Evolutionary conservation across 352 stramenopile species (phyloP).

Genomic region (Phytophthora lateralis): DNA sequence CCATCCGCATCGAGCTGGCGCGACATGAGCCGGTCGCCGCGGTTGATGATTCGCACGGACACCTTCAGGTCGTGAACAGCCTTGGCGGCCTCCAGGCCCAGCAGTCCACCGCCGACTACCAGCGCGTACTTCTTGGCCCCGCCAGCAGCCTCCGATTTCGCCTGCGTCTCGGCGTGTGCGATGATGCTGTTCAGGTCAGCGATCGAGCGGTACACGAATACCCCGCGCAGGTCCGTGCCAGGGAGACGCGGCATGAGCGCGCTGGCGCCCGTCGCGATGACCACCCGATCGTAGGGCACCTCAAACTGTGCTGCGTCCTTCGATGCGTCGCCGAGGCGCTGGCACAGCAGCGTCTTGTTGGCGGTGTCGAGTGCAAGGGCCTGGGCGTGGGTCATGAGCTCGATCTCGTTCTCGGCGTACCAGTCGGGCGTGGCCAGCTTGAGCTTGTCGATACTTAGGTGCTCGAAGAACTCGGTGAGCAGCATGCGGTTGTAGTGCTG

Average conservation of each 20-base stretch:
- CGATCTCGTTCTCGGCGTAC: slow-evolving; percentile 86
- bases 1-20: slow-evolving; percentile 92
- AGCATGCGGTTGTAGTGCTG: slow-evolving; percentile 94
- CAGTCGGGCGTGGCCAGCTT: slow-evolving; percentile 85
- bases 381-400: slow-evolving; percentile 81
- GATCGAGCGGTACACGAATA: slow-evolving; percentile 95
- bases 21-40: slow-evolving; percentile 92
- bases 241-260: slow-evolving; percentile 88
- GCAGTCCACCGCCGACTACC: slow-evolving; percentile 79
- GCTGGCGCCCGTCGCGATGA: slow-evolving; percentile 91
- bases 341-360: slow-evolving; percentile 71
- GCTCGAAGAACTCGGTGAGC: slow-evolving; percentile 94
- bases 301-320: slow-evolving; percentile 44
- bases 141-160: slow-evolving; percentile 29
- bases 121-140: slow-evolving; percentile 45
- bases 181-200: slow-evolving; percentile 91
- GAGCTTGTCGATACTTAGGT: slow-evolving; percentile 84
- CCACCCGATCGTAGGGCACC: slow-evolving; percentile 87
- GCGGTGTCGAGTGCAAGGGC: slow-evolving; percentile 76
- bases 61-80: slow-evolving; percentile 91
- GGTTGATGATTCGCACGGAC: slow-evolving; percentile 91
- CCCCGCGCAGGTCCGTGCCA: slow-evolving; percentile 79
- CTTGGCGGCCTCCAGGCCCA: slow-evolving; percentile 88
- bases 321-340: slow-evolving; percentile 19
- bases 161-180: slow-evolving; percentile 73